Evolutionary conservation across 139 green algal species (phyloP).

Genomic region (Chlamydomonas sphaeroides): DNA sequence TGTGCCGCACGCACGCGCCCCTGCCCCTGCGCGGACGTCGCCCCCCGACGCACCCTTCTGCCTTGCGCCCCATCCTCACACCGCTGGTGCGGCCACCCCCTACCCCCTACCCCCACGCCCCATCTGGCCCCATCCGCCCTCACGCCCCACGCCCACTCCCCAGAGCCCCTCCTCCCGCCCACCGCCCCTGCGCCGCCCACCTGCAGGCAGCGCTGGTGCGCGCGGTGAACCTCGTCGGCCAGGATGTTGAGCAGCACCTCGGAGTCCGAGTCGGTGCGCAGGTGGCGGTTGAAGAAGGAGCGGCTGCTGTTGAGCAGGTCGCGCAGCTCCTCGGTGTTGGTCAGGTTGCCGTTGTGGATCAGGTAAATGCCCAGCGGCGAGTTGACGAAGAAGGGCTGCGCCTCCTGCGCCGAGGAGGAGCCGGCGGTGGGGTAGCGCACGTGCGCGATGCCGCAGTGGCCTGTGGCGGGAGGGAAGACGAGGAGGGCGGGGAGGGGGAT

Average conservation of each 20-base stretch:
- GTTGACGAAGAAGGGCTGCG: conserved; percentile 99
- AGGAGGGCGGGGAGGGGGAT: background rate
- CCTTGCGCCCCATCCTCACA: too few species aligned
- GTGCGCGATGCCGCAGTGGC: conserved; percentile 82
- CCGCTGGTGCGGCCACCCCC: too few species aligned
- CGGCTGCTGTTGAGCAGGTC: conserved; percentile 71
- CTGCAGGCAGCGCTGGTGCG: conserved; percentile 86
- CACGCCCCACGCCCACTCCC: background rate
- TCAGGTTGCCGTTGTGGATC: conserved; percentile 99
- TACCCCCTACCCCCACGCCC: background rate
- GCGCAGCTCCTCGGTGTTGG: conserved; percentile 92
- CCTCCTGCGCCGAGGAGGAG: conserved; percentile 86
- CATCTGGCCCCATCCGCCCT: background rate
- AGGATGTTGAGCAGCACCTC: conserved; percentile 99
- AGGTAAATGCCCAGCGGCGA: conserved; percentile 97
- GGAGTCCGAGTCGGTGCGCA: conserved; percentile 91
- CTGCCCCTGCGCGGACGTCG: too few species aligned
- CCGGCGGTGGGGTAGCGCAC: conserved; percentile 98
- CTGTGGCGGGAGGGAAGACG: conserved; percentile 47
- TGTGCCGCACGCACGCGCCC: too few species aligned
- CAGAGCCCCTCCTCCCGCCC: background rate
- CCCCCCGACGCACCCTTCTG: too few species aligned
- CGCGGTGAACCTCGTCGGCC: conserved; percentile 94
- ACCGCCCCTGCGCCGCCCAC: conserved; percentile 27
- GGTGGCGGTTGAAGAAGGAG: conserved; percentile 92